These are phyloP conservation scores for Apium graveolens DNA, from an alignment of 129 eudicot genomes.

Conservation along the genomic window DNA sequence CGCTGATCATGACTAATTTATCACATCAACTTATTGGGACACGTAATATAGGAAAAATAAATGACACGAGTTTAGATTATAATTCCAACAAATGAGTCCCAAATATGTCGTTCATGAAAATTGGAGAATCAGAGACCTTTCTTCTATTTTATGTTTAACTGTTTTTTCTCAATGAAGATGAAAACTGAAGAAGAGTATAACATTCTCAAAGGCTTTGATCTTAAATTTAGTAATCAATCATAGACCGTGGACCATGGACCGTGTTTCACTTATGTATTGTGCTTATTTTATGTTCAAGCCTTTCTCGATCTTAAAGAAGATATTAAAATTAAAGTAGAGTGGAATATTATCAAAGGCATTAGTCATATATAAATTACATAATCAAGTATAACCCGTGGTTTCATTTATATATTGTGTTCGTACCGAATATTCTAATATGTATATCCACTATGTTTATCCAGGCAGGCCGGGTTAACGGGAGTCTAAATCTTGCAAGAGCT, in stretches of 20 bases:
- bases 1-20: no score
- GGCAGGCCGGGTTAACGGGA: constrained; percentile 93
- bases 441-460: constrained; percentile 44
- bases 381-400: not conserved
- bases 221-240: not conserved
- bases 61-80: no score
- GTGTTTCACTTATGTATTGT: not conserved
- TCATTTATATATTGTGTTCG: not conserved
- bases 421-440: not conserved
- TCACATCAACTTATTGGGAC: no score
- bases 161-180: not conserved
- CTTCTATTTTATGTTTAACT: not conserved
- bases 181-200: not conserved
- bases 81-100: no score
- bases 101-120: not conserved
- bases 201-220: not conserved
- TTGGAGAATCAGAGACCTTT: not conserved
- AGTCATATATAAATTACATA: not conserved
- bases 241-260: not conserved
- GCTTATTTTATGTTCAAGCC: not conserved
- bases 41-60: no score
- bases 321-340: not conserved
- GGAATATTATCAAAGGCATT: not conserved
- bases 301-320: not conserved
- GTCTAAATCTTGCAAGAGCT: constrained; percentile 92